Base-by-base conservation (phyloP, 495 filamentous ascomycete genomes). In the Penicillium salamii region DNA sequence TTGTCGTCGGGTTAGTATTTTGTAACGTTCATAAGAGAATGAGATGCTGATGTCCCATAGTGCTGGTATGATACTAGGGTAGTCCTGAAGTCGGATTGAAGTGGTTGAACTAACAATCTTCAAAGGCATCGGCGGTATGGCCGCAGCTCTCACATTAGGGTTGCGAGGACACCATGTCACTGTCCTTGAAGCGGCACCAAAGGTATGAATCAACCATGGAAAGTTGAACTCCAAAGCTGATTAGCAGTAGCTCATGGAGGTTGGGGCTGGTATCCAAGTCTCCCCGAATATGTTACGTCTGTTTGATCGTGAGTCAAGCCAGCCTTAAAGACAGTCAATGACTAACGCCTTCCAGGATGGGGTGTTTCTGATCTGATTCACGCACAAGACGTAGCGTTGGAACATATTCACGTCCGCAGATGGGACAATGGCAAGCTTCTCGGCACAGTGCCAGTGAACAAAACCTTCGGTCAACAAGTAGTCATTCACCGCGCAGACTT, bases 221-320 rank as follows among this genome's bases (percentile, higher is more conserved):
- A 34, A 43, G 20, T 26, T n/a, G 4, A 37, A 44, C n/a, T 29
- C 15, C 7, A 31, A 14, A 12, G 36, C 20, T 54, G 54, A 55
- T 56, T 33, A 20, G 0, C 21, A 13, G 38, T 42, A 71, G 65
- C 55, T 71, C 33, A 73, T 72, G 53, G 82, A 86, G 64, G 85
- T 90, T 38, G 89, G 89, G 52, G 87, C 87, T 5, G 88, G 87
- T 13, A 88, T 91, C 53, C 87, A 91, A 63, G 77, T 90, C 12
- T 85, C 87, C 7, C 87, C 87, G 3, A 90, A 92, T 51, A 87
- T 91, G 72, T 71, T 82, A 21, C 79, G 82, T 1, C 78, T 92
- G 20, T 74, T 91, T 9, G 83, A 88, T 58, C 71, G 70, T 74
- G 52, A 60, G 68, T 60, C 38, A 33, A 20, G 23, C 5, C 7